Evolutionary conservation across 1,139 yeast genomes (phyloP).

Genomic region (Yamadazyma jaroonii): DNA sequence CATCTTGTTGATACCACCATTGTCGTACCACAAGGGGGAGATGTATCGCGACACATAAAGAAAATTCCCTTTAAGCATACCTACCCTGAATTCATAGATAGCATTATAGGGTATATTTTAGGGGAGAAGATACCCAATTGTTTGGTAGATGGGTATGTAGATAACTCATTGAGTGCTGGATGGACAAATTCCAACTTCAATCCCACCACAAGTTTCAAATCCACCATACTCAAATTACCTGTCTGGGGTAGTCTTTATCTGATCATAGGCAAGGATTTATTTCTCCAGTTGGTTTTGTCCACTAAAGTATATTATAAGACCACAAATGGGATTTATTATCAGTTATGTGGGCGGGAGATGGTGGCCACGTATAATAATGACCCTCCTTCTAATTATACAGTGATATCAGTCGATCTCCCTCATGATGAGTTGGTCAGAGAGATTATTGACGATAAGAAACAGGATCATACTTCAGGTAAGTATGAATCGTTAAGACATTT

Average conservation of each 20-base stretch:
- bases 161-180: constrained; percentile 11
- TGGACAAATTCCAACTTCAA: constrained; percentile 17
- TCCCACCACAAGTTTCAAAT: constrained; percentile 23
- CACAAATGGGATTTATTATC: constrained; percentile 18
- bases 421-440: background rate
- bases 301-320: constrained; percentile 21
- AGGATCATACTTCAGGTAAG: background rate
- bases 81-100: constrained; percentile 28
- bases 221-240: constrained; percentile 28
- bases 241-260: constrained; percentile 34
- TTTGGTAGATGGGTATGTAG: constrained; percentile 25
- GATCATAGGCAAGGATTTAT: constrained; percentile 28
- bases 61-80: constrained; percentile 3
- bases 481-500: background rate
- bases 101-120: constrained; percentile 18
- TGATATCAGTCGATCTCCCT: background rate
- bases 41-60: background rate
- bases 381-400: background rate
- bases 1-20: background rate
- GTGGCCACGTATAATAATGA: background rate
- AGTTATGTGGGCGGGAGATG: constrained; percentile 24
- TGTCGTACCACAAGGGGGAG: background rate
- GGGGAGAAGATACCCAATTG: constrained; percentile 19
- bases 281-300: constrained; percentile 30
- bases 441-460: constrained; percentile 1